phyloP scores from a whole-genome alignment of 2,329 filamentous ascomycete species.

The Polychaeton citri region DNA sequence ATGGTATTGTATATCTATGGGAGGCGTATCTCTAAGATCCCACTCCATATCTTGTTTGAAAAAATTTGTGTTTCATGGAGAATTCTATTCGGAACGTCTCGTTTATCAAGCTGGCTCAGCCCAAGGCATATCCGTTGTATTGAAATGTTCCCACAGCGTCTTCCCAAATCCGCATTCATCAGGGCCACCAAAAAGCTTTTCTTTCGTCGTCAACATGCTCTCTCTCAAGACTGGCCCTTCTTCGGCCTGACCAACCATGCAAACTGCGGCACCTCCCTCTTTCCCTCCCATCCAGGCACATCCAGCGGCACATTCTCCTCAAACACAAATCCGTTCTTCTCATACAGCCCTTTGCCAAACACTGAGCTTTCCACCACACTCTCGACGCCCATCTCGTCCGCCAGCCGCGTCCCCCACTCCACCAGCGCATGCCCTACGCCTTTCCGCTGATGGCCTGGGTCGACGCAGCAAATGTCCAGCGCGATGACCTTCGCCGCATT shows the following conservation, averaged over 20 bases:
- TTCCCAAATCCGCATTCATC: no score
- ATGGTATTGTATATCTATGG: no score
- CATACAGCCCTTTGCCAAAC: constrained; percentile 16
- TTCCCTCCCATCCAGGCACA: constrained; percentile 6
- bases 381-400: constrained; percentile 15
- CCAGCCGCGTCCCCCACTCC: constrained; percentile 15
- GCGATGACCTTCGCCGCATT: constrained; percentile 14
- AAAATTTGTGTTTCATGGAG: no score
- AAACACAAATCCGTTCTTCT: constrained; percentile 20
- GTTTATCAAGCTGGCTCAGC: no score
- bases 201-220: no score
- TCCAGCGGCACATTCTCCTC: constrained; percentile 11
- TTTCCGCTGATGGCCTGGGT: constrained; percentile 16
- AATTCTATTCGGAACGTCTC: no score
- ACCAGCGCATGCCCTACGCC: constrained; percentile 16
- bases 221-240: no score
- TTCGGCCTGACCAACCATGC: constrained; percentile 3
- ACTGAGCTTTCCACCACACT: constrained; percentile 18
- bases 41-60: no score
- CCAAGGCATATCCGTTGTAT: no score
- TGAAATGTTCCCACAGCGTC: no score
- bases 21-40: no score
- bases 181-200: no score
- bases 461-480: constrained; percentile 17
- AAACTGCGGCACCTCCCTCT: background rate